phyloP scores from a whole-genome alignment of 805 yeast species.

The Wickerhamomyces rabaulensis region DNA sequence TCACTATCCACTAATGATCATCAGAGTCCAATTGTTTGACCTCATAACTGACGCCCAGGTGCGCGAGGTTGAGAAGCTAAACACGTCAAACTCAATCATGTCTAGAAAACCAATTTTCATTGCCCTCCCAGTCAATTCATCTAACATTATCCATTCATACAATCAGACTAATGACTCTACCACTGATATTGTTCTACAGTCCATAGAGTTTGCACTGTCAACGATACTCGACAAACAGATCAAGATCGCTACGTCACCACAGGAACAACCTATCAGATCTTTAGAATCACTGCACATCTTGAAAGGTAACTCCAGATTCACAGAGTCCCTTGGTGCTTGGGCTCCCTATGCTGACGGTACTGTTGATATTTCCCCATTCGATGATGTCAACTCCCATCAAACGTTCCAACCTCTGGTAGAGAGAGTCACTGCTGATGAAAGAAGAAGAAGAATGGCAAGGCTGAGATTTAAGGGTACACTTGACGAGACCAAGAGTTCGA shows the following conservation, averaged over 20 bases:
- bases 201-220: constrained; percentile 50
- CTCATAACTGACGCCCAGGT: constrained; percentile 22
- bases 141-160: constrained; percentile 54
- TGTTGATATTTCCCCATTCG: constrained; percentile 62
- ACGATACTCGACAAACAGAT: constrained; percentile 36
- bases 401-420: constrained; percentile 21
- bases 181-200: constrained; percentile 50
- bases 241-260: constrained; percentile 27
- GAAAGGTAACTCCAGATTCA: constrained; percentile 57
- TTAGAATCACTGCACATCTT: constrained; percentile 52
- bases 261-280: constrained; percentile 30
- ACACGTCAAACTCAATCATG: constrained; percentile 35
- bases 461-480: constrained; percentile 57
- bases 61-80: constrained; percentile 3
- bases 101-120: constrained; percentile 61
- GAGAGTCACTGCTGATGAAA: constrained; percentile 11
- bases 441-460: constrained; percentile 41
- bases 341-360: constrained; percentile 62
- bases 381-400: constrained; percentile 37
- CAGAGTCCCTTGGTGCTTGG: constrained; percentile 68
- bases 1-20: constrained; percentile 49
- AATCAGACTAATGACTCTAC: constrained; percentile 21
- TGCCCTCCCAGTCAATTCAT: constrained; percentile 63
- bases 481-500: constrained; percentile 30
- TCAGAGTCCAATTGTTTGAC: constrained; percentile 69